These are phyloP conservation scores for Xylaria curta DNA, from an alignment of 495 filamentous ascomycete genomes.

Conservation along the genomic window DNA sequence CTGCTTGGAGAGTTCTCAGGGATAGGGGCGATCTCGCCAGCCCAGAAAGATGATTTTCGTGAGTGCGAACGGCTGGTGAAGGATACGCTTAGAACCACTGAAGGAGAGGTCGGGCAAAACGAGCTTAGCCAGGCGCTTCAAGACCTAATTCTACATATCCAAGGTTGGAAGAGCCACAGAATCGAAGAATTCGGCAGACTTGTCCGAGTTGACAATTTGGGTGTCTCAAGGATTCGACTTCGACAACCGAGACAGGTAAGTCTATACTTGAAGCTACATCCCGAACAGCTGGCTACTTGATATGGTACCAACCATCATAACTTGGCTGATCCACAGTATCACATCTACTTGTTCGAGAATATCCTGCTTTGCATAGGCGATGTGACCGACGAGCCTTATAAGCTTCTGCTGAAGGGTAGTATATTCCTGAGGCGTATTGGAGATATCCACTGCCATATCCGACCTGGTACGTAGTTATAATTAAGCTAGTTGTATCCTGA, in stretches of 20 bases:
- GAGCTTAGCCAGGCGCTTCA: neutral
- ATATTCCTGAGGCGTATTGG: neutral
- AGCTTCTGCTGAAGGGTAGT: neutral
- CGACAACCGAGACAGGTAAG: neutral
- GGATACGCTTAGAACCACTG: neutral
- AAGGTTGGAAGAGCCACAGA: neutral
- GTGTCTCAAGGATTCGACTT: no score
- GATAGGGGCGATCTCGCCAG: neutral
- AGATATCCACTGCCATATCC: neutral
- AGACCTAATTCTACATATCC: neutral
- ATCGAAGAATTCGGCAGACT: neutral
- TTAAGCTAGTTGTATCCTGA: neutral
- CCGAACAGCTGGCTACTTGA: neutral
- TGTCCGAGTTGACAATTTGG: neutral
- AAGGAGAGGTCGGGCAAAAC: neutral
- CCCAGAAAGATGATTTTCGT: neutral
- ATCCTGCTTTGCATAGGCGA: neutral
- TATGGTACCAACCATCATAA: neutral
- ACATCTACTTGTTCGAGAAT: conserved; percentile 1
- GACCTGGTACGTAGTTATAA: neutral
- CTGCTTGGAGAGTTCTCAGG: neutral
- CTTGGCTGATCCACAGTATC: neutral
- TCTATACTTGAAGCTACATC: neutral
- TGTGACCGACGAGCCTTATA: neutral
- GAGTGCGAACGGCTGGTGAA: neutral